Base-by-base conservation (phyloP, 495 filamentous ascomycete species). In the Penicillium verhagenii region DNA sequence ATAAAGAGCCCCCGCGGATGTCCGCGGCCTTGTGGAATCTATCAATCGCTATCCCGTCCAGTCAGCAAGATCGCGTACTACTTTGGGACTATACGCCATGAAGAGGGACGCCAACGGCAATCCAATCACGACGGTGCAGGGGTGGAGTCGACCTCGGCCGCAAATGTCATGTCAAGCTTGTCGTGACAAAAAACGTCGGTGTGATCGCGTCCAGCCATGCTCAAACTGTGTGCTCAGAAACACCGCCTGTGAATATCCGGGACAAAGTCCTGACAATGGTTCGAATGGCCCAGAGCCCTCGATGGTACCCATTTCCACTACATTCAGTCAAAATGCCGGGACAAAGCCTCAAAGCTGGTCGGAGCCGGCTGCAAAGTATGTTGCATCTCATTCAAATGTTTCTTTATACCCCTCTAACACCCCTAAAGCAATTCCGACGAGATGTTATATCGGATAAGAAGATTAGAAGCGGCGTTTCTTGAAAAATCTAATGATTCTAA, bases 131-230 rank as follows among this genome's bases (percentile, higher is more conserved):
- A 53, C 52, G 48, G 48, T 54, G 13, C 53, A 60, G 20, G 47
- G 51, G 28, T 66, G 60, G 65, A 50, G 37, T 18, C 47, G 58
- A 38, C 54, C 63, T n/a, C n/a, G n/a, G 10, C 49, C 59, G 1
- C 28, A n/a, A n/a, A n/a, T 61, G 33, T 65, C 66, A 4, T 72
- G 66, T 25, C 31, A 26, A 11, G 47, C 53, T 6, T 69, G 68
- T 52, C 62, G 66, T 10, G 53, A 59, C 18, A 64, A 66, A 49
- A 68, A 69, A 33, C 47, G 58, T 8, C 62, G 66, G 7, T 71
- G 68, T 45, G 64, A 69, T 44, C 60, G 64, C 11, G 31, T 23
- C 10, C 60, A 64, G 46, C 68, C 68, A 21, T 71, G 68, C 40
- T 65, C 61, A 13, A 71, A 65, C 26, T 71, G 66, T 20, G 46